Evolutionary conservation across 495 filamentous ascomycete genomes (phyloP).

Genomic region (Cercophora samala): DNA sequence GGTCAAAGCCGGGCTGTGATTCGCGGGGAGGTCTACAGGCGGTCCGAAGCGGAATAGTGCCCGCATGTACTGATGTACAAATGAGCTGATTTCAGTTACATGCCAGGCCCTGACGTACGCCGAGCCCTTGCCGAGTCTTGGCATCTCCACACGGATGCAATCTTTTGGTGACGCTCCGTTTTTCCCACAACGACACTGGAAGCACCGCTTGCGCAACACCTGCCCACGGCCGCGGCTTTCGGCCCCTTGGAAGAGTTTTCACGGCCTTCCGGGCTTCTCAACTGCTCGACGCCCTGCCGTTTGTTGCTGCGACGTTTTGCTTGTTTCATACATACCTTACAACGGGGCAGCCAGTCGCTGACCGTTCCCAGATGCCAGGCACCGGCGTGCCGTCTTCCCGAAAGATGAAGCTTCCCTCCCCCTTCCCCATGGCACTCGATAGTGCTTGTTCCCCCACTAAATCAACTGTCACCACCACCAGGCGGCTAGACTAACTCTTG

Average conservation of each 20-base stretch:
- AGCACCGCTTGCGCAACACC: neutral
- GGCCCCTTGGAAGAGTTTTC: neutral
- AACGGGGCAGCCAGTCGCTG: neutral
- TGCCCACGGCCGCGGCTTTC: neutral
- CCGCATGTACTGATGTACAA: constrained; percentile 5
- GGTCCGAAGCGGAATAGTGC: constrained; percentile 10
- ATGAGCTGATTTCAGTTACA: constrained; percentile 28
- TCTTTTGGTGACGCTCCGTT: neutral
- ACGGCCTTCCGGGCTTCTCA: neutral
- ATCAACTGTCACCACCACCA: neutral
- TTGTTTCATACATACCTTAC: no score
- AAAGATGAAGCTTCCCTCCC: neutral
- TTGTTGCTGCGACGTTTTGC: neutral
- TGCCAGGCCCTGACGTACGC: constrained; percentile 23
- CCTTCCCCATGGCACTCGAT: neutral
- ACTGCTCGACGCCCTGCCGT: neutral
- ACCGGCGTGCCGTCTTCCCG: neutral
- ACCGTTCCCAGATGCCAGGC: neutral
- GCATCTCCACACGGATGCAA: neutral
- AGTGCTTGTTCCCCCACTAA: neutral
- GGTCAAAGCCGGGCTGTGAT: neutral
- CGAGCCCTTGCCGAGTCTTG: constrained; percentile 16
- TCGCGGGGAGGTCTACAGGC: neutral
- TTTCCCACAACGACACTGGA: neutral
- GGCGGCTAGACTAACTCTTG: neutral